These are phyloP conservation scores for Myrica gale DNA, from an alignment of 306 rosid genomes.

Conservation along the genomic window DNA sequence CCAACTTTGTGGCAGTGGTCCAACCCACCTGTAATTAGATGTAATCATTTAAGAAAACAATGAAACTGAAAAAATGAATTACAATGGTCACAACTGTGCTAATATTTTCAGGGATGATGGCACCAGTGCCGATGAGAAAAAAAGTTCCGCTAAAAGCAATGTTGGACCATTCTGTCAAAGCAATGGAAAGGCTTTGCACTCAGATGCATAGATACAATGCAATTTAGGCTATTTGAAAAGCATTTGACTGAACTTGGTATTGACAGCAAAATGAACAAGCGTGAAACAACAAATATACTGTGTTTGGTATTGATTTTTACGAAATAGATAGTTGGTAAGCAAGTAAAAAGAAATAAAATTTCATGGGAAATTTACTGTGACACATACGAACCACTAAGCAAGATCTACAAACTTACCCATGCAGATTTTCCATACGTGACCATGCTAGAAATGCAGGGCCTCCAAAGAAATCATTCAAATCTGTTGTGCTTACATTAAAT, in stretches of 20 bases:
- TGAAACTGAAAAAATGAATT: background rate
- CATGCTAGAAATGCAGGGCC: constrained; percentile 97
- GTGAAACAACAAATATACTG: constrained; percentile 12
- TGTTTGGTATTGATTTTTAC: background rate
- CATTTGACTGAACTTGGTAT: too few relatives aligned
- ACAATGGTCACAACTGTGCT: constrained; percentile 10
- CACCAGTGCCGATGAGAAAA: constrained; percentile 6
- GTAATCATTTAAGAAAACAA: background rate
- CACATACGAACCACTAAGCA: background rate
- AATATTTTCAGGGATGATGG: constrained; percentile 5
- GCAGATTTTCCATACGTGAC: constrained; percentile 95
- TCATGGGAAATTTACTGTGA: background rate
- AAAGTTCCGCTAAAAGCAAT: constrained; percentile 16
- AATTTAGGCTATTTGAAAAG: too few relatives aligned
- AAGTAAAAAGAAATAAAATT: background rate
- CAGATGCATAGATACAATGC: constrained; percentile 13
- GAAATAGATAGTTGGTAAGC: background rate
- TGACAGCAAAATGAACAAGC: constrained; percentile 18
- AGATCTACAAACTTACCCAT: constrained; percentile 59
- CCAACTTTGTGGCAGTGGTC: constrained; percentile 91
- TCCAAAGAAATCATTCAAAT: constrained; percentile 84
- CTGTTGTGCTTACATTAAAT: constrained; percentile 62
- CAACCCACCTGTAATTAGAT: constrained; percentile 71
- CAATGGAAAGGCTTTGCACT: constrained; percentile 15
- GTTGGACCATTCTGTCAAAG: constrained; percentile 14